phyloP scores from a whole-genome alignment of 345 rosid species.

The Eutrema heterophyllum region DNA sequence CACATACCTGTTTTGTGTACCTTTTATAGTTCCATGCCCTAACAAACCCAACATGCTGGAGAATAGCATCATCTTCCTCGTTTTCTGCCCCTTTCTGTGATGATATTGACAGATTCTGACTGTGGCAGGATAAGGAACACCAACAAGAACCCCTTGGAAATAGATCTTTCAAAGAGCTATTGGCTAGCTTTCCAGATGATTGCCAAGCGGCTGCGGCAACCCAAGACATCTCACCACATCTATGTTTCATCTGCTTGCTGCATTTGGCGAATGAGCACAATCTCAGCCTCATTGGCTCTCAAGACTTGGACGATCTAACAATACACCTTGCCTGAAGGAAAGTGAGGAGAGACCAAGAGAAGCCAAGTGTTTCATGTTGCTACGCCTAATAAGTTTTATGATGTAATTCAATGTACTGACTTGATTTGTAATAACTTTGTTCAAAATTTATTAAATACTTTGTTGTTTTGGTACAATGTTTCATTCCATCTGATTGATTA shows the following conservation, averaged over 20 bases:
- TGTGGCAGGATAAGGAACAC: conserved; percentile 26
- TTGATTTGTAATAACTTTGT: conserved; percentile 10
- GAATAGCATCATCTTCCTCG: background rate
- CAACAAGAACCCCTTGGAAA: conserved; percentile 45
- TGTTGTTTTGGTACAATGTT: conserved; percentile 8
- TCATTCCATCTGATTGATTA: background rate
- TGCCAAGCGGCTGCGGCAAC: conserved; percentile 64
- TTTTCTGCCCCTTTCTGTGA: background rate
- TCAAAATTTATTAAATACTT: conserved; percentile 11
- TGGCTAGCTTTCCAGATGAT: conserved; percentile 65
- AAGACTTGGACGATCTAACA: conserved; percentile 60
- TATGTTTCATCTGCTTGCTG: conserved; percentile 84
- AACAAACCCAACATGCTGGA: background rate
- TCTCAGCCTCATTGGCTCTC: conserved; percentile 49
- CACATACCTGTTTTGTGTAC: background rate
- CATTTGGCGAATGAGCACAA: conserved; percentile 96
- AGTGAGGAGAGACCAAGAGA: background rate
- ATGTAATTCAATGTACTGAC: conserved; percentile 1
- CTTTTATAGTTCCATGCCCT: background rate
- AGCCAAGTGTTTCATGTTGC: background rate
- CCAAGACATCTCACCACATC: conserved; percentile 79
- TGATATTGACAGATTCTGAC: conserved; percentile 14
- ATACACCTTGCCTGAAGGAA: conserved; percentile 32
- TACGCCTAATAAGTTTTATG: conserved; percentile 10
- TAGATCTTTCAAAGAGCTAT: conserved; percentile 60